Evolutionary conservation across 2,329 filamentous ascomycete species (phyloP).

Genomic region (Raffaelea arxii): DNA sequence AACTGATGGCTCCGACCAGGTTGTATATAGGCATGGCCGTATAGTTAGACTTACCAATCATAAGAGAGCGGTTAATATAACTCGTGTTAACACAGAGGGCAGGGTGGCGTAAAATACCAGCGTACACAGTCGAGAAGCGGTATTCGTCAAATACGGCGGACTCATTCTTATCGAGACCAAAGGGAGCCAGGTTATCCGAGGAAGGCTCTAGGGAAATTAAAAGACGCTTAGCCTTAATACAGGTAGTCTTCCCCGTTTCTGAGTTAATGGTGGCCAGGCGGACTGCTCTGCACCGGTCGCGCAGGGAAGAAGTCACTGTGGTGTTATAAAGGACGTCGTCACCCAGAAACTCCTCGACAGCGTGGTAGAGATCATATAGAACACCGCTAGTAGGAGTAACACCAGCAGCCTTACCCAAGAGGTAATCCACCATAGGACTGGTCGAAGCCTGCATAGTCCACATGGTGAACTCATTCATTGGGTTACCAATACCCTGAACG

Average conservation of each 20-base stretch:
- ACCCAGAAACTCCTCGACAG: slow-evolving; percentile 10
- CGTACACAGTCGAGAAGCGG: slow-evolving; percentile 13
- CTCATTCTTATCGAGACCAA: slow-evolving; percentile 23
- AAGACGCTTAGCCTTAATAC: slow-evolving; percentile 23
- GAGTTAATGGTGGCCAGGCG: slow-evolving; percentile 1
- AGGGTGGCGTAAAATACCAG: slow-evolving; percentile 17
- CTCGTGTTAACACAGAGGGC: slow-evolving; percentile 13
- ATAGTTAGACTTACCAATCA: slow-evolving; percentile 14
- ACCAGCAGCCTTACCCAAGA: slow-evolving; percentile 11
- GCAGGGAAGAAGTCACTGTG: slow-evolving; percentile 9
- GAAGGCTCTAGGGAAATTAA: slow-evolving; percentile 26
- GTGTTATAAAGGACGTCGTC: slow-evolving; percentile 16
- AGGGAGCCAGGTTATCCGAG: slow-evolving; percentile 19
- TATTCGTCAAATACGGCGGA: slow-evolving; percentile 22
- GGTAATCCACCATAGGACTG: slow-evolving; percentile 13
- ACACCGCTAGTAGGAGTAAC: slow-evolving; percentile 14
- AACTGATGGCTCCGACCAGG: slow-evolving; percentile 19
- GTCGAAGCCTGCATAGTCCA: slow-evolving; percentile 11
- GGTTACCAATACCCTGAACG: slow-evolving; percentile 13
- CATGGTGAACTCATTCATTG: slow-evolving; percentile 11
- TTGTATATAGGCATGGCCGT: slow-evolving; percentile 14
- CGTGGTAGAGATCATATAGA: slow-evolving; percentile 13
- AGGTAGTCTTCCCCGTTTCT: not conserved
- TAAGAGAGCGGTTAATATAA: slow-evolving; percentile 14
- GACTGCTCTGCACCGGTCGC: slow-evolving; percentile 4